Conservation (phyloP, 2,329 filamentous ascomycete species). For the Dryadomyces quercus-mongolicae region DNA sequence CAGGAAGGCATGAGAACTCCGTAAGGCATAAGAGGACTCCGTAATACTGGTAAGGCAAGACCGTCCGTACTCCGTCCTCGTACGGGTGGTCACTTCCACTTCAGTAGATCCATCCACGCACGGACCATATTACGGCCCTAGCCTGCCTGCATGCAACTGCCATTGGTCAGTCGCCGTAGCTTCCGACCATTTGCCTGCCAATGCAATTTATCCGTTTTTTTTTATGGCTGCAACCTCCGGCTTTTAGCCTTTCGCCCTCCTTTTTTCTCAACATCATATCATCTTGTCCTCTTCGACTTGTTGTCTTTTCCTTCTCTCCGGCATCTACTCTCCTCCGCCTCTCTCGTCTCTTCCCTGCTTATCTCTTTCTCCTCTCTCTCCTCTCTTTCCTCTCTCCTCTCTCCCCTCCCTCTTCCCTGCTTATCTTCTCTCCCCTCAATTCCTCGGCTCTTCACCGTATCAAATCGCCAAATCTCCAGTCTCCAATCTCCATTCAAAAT, state of each 20-base stretch:
- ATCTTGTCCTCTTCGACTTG: too few species aligned
- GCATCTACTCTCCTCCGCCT: neutral
- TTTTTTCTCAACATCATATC: neutral
- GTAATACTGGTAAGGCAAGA: too few species aligned
- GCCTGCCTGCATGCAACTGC: neutral
- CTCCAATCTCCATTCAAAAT: neutral
- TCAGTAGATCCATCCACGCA: neutral
- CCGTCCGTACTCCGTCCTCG: too few species aligned
- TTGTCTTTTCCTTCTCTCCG: neutral
- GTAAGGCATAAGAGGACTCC: too few species aligned
- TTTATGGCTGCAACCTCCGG: neutral
- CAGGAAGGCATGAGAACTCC: too few species aligned
- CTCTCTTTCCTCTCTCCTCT: neutral
- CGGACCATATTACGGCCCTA: neutral
- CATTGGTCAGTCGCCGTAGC: neutral
- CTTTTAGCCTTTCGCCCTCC: conserved; percentile 4
- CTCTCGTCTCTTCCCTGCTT: neutral
- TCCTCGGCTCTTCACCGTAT: too few species aligned
- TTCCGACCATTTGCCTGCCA: neutral
- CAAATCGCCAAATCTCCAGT: neutral
- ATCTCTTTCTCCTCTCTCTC: neutral
- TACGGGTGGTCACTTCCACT: neutral
- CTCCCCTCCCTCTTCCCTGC: neutral
- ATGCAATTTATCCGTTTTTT: neutral
- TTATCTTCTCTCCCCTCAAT: neutral